Base-by-base conservation (phyloP, 2,329 filamentous ascomycete genomes). In the Pestalotiopsis sp. region DNA sequence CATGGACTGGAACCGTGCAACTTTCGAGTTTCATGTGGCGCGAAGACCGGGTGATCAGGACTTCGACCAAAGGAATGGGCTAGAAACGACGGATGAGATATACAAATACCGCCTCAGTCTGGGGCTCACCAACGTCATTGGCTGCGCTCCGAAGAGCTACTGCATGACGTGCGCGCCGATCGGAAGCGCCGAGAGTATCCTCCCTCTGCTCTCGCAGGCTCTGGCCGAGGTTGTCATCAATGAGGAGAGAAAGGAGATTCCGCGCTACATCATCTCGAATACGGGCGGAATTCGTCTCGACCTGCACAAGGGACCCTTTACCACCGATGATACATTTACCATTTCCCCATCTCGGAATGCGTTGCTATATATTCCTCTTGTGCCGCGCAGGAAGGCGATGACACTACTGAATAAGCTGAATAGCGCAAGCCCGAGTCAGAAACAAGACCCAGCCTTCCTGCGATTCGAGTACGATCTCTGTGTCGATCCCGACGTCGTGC, bases 1-100 rank as follows among this genome's bases (percentile, higher is more conserved):
- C 73, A 81, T 91, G 20, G 89, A 91, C 78, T 91, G 88, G 85
- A 91, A 91, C 76, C 84, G 87, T 5, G 79, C 83, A 17, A 89
- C 87, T 0, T 91, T 91, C 73, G 82, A 86, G 67, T 90, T 88
- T 74, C 89, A 91, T 74, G 84, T 87, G 2, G 76, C 80, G 20
- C 7, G 52, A 20, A 81, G n/a, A 9, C 17, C 81, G 25, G 84
- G 81, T 52, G 83, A 85, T 58, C 72, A 77, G 63, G 79, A 79
- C 0, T 87, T 87, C 66, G 85, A 88, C 72, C 84, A 81, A 5
- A 3, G 5, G 52, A 27, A 9, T 27, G 52, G 52, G n/a, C n/a
- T 58, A 27, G 52, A n/a, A 2, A 58, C 52, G 25, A 58, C 52
- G n/a, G n/a, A 7, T 9, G 52, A 58, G 3, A 20, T 58, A 20